Percentiles rank a stretch among this genome's conserved stretches.
Evolutionary conservation across 2,329 filamentous ascomycete species (phyloP).

Genomic region (Teratosphaeria viscida): DNA sequence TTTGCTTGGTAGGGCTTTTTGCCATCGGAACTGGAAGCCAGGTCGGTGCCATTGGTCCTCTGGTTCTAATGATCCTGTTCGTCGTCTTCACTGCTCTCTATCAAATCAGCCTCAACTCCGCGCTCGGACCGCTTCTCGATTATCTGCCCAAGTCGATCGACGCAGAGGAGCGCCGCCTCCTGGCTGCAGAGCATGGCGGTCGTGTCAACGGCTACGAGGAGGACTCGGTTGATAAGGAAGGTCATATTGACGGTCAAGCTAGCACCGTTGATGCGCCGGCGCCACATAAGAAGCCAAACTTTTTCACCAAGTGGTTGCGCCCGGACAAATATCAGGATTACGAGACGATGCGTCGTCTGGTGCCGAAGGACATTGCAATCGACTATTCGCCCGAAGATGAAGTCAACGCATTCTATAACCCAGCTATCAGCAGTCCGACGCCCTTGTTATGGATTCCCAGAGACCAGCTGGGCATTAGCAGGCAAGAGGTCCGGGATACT

Average conservation of each 20-base stretch:
- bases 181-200: constrained; percentile 24
- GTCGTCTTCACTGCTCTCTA: constrained; percentile 66
- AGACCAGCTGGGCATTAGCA: constrained; percentile 62
- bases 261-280: constrained; percentile 12
- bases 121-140: constrained; percentile 64
- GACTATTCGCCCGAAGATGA: constrained; percentile 53
- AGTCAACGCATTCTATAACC: constrained; percentile 62
- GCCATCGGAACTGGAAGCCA: constrained; percentile 51
- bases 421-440: constrained; percentile 50
- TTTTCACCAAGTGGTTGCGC: constrained; percentile 60
- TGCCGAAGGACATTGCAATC: constrained; percentile 50
- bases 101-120: constrained; percentile 62
- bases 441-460: constrained; percentile 78
- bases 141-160: constrained; percentile 52
- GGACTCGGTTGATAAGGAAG: constrained; percentile 16
- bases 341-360: constrained; percentile 54
- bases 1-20: constrained; percentile 74
- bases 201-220: constrained; percentile 15
- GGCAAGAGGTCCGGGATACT: constrained; percentile 67
- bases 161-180: constrained; percentile 27
- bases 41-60: constrained; percentile 45
- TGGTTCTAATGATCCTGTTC: constrained; percentile 67
- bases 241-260: constrained; percentile 8
- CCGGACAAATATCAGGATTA: constrained; percentile 72
- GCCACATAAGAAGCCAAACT: constrained; percentile 42